Percentiles rank a stretch among this genome's conserved stretches.
phyloP scores from a whole-genome alignment of 1,284 basidiomycete species.

The Lignosus rhinocerotis region DNA sequence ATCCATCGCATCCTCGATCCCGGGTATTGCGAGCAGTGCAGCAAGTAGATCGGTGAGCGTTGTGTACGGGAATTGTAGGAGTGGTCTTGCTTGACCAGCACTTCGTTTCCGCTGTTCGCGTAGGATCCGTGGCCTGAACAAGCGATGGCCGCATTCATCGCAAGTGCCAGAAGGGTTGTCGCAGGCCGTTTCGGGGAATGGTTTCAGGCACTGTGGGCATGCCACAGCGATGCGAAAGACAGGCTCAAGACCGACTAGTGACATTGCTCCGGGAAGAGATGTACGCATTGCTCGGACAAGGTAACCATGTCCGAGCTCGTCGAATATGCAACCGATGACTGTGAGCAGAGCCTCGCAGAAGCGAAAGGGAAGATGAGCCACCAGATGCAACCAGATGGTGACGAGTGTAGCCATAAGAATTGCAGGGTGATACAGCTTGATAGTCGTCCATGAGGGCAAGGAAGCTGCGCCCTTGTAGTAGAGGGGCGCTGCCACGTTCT shows the following conservation, averaged over 20 bases:
- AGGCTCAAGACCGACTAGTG: conserved; percentile 10
- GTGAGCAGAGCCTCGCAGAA: conserved; percentile 14
- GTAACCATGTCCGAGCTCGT: neutral
- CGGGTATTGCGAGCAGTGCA: conserved; percentile 18
- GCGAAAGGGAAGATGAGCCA: conserved; percentile 14
- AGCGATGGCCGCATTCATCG: too few species aligned
- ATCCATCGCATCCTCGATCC: conserved; percentile 23
- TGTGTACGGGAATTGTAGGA: conserved; percentile 7
- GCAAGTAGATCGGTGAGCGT: conserved; percentile 17
- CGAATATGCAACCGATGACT: conserved; percentile 5
- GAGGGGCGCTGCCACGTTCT: too few species aligned
- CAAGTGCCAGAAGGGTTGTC: too few species aligned
- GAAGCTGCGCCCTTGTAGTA: too few species aligned
- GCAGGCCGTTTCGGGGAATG: too few species aligned
- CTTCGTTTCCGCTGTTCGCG: too few species aligned
- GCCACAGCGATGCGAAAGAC: conserved; percentile 3
- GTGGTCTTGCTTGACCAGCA: neutral
- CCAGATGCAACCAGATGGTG: conserved; percentile 19
- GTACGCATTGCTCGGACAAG: neutral
- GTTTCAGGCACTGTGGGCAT: too few species aligned
- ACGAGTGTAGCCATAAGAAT: conserved; percentile 14
- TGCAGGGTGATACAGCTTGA: too few species aligned
- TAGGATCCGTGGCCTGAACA: too few species aligned
- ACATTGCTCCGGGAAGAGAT: conserved; percentile 9
- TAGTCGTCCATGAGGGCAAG: too few species aligned